Evolutionary conservation across 106 monocot genomes (phyloP).

Genomic region (Cymbidium sinense): DNA sequence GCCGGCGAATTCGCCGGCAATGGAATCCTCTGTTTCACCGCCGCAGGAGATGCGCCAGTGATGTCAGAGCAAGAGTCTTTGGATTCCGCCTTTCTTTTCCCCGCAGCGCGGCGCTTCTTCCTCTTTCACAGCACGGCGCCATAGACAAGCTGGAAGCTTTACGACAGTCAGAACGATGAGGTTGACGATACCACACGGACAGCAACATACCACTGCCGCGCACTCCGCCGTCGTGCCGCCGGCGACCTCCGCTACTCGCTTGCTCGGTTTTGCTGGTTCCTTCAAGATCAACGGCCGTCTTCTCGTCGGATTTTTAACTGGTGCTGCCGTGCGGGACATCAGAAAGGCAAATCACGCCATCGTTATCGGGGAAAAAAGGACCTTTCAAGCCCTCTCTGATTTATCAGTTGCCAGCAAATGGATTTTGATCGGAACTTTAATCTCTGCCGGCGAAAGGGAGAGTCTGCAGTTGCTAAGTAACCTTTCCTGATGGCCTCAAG

Average conservation of each 20-base stretch:
- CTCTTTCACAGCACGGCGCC: not conserved
- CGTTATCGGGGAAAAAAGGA: not conserved
- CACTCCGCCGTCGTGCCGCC: not conserved
- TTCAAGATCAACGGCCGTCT: conserved; percentile 6
- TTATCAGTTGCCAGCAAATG: not conserved
- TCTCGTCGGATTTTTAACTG: conserved; percentile 20
- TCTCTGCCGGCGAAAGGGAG: not conserved
- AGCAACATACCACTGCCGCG: conserved; percentile 4
- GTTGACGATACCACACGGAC: conserved; percentile 2
- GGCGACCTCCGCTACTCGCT: not conserved
- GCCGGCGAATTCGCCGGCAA: not conserved
- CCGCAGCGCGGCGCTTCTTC: not conserved
- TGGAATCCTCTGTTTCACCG: not conserved
- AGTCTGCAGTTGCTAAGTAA: not conserved
- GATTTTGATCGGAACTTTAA: not conserved
- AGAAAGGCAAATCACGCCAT: not conserved
- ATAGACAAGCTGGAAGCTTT: conserved; percentile 2
- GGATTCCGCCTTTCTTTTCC: not conserved
- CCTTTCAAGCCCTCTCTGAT: not conserved
- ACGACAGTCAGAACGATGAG: not conserved
- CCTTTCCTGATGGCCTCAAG: not conserved
- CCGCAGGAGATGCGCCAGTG: not conserved
- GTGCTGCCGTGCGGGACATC: conserved; percentile 1
- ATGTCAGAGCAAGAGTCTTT: not conserved
- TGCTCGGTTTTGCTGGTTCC: conserved; percentile 10